Evolutionary conservation across 441 rosid genomes (phyloP), one percentile per base, ranked within the genome.

Genomic region (Adansonia gregorii): DNA sequence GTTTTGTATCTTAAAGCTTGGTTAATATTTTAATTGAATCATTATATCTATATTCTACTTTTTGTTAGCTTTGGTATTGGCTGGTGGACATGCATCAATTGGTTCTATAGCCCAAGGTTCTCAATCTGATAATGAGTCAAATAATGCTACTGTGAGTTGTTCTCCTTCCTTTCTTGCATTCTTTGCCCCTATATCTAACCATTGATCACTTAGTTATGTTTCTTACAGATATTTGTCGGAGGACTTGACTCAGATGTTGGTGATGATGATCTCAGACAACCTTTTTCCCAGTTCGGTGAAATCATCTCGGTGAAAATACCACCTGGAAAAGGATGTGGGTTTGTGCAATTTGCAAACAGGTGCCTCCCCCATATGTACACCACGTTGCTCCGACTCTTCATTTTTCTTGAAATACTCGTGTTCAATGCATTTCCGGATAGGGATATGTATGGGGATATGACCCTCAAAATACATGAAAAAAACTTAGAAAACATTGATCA

Each of bases 271-370:
- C 95, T 95, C 41, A 92, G 92, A 78, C 84, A 87, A 81, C 88
- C 94, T 6, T 95, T 93, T 85, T 85, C 93, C 17, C 88, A 88
- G 84, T 93, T 88, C 78, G 98, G 99, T 15, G 99, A 95, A 58
- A 88, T 93, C 80, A 80, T 95, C 46, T 93, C 99, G 52, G 95
- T 95, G 80, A 95, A 93, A 84, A 93, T 95, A 80, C 98, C 97
- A 35, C 83, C 86, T 17, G 94, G 97, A 27, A 95, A 91, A 89
- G 98, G 98, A 81, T 93, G 98, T 69, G 99, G 97, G 8, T 93
- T 95, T 81, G 97, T 95, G 66, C 98, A 91, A 76, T 91, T 91
- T 83, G 86, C 87, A 67, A 81, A 86, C 79, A 93, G 99, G 99
- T 94, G 74, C 48, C 58, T 59, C 79, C 17, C 17, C 54, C 73